These are phyloP conservation scores for Coniella lustricola DNA, from an alignment of 2,329 filamentous ascomycete species.

Conservation along the genomic window DNA sequence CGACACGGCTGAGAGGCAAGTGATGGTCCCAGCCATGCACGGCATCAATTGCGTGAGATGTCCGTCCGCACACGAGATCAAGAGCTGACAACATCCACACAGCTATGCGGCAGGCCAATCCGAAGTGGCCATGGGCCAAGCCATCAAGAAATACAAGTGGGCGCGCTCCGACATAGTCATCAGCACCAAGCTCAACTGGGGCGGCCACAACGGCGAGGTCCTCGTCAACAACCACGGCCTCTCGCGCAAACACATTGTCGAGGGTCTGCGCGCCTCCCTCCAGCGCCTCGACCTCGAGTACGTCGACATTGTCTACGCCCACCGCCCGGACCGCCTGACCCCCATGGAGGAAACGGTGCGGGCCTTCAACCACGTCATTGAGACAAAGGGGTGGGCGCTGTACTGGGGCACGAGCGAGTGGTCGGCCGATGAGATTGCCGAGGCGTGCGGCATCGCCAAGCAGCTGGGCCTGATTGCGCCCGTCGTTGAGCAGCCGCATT, in stretches of 20 bases:
- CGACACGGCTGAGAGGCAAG: conserved; percentile 46
- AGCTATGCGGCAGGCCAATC: conserved; percentile 53
- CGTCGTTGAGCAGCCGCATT: conserved; percentile 60
- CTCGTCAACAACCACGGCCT: conserved; percentile 55
- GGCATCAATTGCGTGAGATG: conserved; percentile 11
- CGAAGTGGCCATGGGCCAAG: conserved; percentile 56
- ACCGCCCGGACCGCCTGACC: conserved; percentile 59
- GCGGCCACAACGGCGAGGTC: conserved; percentile 51
- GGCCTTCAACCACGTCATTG: conserved; percentile 64
- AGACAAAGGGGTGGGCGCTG: conserved; percentile 56
- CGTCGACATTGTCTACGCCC: conserved; percentile 64
- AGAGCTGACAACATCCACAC: neutral
- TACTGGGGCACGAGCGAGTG: conserved; percentile 70
- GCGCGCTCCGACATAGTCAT: conserved; percentile 55
- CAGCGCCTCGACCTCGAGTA: conserved; percentile 50
- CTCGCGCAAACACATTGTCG: conserved; percentile 54
- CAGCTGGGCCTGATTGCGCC: conserved; percentile 55
- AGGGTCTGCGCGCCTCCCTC: conserved; percentile 51
- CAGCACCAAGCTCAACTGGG: conserved; percentile 60
- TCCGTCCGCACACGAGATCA: conserved; percentile 29
- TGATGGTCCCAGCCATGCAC: no score
- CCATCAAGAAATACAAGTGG: conserved; percentile 55
- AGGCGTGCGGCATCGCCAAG: conserved; percentile 54
- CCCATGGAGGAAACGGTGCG: conserved; percentile 66
- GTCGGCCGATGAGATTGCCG: conserved; percentile 60